Percentiles rank a stretch among this genome's conserved stretches.
Conservation (phyloP, 148 eudicot species). For the Camellia lanceoleosa region DNA sequence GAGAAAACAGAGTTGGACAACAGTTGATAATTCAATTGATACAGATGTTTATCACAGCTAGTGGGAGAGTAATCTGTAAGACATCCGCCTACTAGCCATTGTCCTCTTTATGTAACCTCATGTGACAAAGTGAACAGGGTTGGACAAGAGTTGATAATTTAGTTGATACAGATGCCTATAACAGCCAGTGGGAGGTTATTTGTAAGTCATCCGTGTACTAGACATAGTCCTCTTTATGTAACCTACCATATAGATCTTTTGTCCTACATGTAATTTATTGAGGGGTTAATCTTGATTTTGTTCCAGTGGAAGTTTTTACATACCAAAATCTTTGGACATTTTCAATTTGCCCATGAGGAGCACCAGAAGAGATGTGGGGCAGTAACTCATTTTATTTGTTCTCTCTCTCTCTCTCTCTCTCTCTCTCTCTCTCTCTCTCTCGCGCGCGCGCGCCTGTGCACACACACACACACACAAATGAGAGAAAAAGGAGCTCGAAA, state of each 20-base stretch:
- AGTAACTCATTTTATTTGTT: neutral
- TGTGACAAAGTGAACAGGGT: neutral
- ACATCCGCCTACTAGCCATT: neutral
- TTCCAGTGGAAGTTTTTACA: neutral
- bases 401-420: neutral
- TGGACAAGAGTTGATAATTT: neutral
- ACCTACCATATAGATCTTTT: neutral
- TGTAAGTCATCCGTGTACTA: neutral
- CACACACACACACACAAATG: too few species aligned
- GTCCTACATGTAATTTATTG: neutral
- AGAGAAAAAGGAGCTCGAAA: neutral
- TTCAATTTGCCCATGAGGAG: neutral
- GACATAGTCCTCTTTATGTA: neutral
- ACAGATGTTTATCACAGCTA: neutral
- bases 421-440: neutral
- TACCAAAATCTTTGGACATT: neutral
- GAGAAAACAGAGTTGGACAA: neutral
- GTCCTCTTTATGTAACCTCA: neutral
- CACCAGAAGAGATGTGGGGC: neutral
- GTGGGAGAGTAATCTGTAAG: neutral
- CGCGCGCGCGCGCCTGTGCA: too few species aligned
- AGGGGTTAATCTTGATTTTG: neutral
- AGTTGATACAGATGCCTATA: neutral
- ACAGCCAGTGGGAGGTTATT: too few species aligned
- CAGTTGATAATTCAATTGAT: neutral